Evolutionary conservation across 2,329 filamentous ascomycete genomes (phyloP), one percentile per base, ranked within the genome.

Genomic region (Pestalotiopsis sp.): DNA sequence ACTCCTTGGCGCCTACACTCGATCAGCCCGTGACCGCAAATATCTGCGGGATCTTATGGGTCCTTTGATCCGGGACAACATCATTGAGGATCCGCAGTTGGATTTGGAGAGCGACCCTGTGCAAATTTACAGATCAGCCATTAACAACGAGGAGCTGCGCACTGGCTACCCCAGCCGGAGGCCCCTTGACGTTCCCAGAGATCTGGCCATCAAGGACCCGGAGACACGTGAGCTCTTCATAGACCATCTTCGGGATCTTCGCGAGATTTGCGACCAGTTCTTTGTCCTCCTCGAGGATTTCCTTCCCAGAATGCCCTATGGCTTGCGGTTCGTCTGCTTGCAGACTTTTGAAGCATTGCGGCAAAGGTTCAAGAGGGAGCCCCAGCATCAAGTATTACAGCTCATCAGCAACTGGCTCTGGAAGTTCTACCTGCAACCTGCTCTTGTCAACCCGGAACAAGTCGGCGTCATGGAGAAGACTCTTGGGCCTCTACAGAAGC

Each of bases 61-160:
- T 0, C 91, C 93, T 1, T 81, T 99, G 62, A 92, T 99, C 73
- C 92, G 93, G 71, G 93, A 97, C 77, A 95, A 96, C 76, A 94
- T 99, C 75, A 91, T 98, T 67, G 96, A 97, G 67, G 96, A 98
- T 73, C 91, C 94, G 13, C 92, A 91, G 4, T 85, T 99, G 41
- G 95, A 99, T 78, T 86, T 99, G 31, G 96, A 99, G 81, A 98
- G 95, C 78, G 96, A 99, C 76, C 96, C 96, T 0, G 92, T 98
- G 85, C 95, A 98, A 74, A 99, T 99, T 68, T 98, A 99, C 81
- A 90, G 93, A 57, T 96, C 94, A 4, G 91, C 94, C 14, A 97
- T 99, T 82, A 98, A 97, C 82, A 97, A 99, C 75, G 95, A 98
- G 80, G 96, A 99, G 81, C 89, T 99, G 27, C 91, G 94, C 20